Percentiles rank a stretch among this genome's conserved stretches.
These are phyloP conservation scores for Willaertia magna DNA, from an alignment of 208 protist genomes.

Conservation along the genomic window DNA sequence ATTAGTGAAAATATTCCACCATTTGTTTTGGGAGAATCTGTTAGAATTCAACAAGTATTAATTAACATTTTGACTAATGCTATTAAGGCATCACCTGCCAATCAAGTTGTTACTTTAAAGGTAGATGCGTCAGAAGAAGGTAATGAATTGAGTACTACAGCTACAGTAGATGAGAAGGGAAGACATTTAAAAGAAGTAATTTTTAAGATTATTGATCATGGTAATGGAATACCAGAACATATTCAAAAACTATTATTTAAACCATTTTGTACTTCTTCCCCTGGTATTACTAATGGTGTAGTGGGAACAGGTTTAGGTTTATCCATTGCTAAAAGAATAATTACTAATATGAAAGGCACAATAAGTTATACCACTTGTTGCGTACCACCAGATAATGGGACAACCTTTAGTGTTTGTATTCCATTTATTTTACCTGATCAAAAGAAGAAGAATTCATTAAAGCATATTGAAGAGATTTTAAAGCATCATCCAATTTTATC, in stretches of 20 bases:
- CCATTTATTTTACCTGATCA: not conserved
- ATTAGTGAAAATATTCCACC: not conserved
- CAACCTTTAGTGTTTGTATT: not conserved
- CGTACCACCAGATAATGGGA: not conserved
- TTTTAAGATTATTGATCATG: not conserved
- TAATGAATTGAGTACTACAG: not conserved
- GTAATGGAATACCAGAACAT: not conserved
- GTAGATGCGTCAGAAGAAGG: not conserved
- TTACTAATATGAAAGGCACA: not conserved
- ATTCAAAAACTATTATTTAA: not conserved
- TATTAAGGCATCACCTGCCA: not conserved
- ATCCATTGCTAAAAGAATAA: not conserved
- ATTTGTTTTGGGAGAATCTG: not conserved
- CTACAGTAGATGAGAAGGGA: not conserved
- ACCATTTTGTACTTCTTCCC: not conserved
- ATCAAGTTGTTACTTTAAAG: not conserved
- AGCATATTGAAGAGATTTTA: not conserved
- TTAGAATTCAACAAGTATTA: not conserved
- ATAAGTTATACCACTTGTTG: not conserved
- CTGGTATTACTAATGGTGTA: not conserved
- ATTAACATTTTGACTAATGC: not conserved
- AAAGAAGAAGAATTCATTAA: not conserved
- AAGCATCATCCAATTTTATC: not conserved
- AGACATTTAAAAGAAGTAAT: not conserved
- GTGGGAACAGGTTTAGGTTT: not conserved